Evolutionary conservation across 345 rosid genomes (phyloP).

Genomic region (Populus simonii): DNA sequence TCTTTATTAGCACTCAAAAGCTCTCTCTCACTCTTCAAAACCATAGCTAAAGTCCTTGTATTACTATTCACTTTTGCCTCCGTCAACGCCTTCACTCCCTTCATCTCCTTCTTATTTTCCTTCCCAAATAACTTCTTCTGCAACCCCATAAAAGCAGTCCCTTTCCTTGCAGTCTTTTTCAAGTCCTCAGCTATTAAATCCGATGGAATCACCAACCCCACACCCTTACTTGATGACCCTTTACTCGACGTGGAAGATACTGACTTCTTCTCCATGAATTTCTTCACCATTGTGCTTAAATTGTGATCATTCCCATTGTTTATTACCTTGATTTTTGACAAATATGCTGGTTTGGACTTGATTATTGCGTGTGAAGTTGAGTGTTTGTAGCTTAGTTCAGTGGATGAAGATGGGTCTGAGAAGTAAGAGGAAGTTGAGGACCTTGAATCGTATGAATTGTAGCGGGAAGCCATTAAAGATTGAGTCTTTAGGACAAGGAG

Average conservation of each 20-base stretch:
- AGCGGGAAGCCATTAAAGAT: constrained; percentile 61
- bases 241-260: constrained; percentile 7
- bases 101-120: constrained; percentile 37
- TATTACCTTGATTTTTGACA: constrained; percentile 24
- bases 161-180: constrained; percentile 59
- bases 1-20: constrained; percentile 71
- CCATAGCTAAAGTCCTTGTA: constrained; percentile 86
- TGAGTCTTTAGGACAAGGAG: background rate
- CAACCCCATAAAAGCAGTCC: constrained; percentile 43
- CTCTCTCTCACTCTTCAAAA: constrained; percentile 85
- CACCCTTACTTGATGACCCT: constrained; percentile 31
- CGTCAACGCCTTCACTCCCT: constrained; percentile 58
- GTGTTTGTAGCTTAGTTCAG: constrained; percentile 33
- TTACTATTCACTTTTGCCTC: constrained; percentile 59
- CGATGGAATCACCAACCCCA: constrained; percentile 47
- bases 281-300: constrained; percentile 63
- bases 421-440: constrained; percentile 54
- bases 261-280: constrained; percentile 56
- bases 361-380: constrained; percentile 49
- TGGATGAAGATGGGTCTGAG: constrained; percentile 62
- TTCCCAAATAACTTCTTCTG: constrained; percentile 80
- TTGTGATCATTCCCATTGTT: constrained; percentile 26
- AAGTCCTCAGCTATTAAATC: constrained; percentile 65
- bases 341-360: constrained; percentile 48
- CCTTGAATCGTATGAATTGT: constrained; percentile 67